phyloP scores from a whole-genome alignment of 2,329 filamentous ascomycete genomes.

The Myriosclerotinia duriaeana region DNA sequence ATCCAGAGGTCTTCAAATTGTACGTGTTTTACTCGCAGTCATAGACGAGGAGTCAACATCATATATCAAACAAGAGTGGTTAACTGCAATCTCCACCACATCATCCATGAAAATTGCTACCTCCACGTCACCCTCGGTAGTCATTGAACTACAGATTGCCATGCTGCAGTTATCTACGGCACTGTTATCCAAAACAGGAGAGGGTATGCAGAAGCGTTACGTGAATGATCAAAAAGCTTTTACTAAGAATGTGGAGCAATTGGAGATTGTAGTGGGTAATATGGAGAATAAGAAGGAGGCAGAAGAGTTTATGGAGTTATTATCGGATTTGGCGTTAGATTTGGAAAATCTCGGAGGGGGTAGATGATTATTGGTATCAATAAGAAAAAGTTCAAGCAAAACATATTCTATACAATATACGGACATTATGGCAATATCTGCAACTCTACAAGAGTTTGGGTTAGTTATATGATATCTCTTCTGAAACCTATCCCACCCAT shows the following conservation, averaged over 20 bases:
- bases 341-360: constrained; percentile 21
- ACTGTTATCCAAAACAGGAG: constrained; percentile 49
- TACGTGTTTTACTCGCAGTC: constrained; percentile 55
- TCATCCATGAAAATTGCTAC: constrained; percentile 42
- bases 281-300: constrained; percentile 36
- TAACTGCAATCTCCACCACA: constrained; percentile 53
- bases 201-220: constrained; percentile 52
- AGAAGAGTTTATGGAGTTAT: constrained; percentile 44
- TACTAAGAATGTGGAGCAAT: constrained; percentile 48
- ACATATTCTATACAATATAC: no score
- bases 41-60: constrained; percentile 50
- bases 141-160: constrained; percentile 52
- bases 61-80: constrained; percentile 53
- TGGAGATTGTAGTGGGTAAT: constrained; percentile 39
- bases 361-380: not conserved
- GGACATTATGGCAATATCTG: not conserved
- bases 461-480: not conserved
- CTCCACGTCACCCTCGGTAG: constrained; percentile 21
- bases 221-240: constrained; percentile 53
- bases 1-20: constrained; percentile 54
- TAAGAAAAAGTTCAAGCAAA: not conserved
- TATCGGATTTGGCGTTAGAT: constrained; percentile 38
- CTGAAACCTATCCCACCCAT: not conserved
- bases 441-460: no score
- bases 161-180: constrained; percentile 56